Base-by-base conservation (phyloP, 2,329 filamentous ascomycete genomes). In the Grosmannia huntii region DNA sequence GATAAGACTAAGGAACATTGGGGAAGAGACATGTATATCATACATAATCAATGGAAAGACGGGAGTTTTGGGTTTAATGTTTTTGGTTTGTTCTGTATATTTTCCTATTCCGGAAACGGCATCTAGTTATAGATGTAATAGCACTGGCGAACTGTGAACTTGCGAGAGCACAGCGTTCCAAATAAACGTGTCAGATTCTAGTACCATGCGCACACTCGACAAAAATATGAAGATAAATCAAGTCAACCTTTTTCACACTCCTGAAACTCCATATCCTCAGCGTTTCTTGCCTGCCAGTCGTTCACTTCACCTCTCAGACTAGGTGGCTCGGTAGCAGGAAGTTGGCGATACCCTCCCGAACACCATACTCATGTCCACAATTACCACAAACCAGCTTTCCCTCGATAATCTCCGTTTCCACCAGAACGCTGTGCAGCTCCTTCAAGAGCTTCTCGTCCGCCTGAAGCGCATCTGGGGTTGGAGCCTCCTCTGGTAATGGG, bases 301-400 rank as follows among this genome's bases (percentile, higher is more conserved):
- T 28, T 28, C 23, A n/a, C 19, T n/a, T n/a, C 33, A 25, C 7
- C 48, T 14, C 4, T 72, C 69, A 83, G 53, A 91, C 94, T 71
- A 99, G 74, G 75, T 99, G 94, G 66, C 87, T 94, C 14, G 94
- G 94, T 65, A 99, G 74, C 68, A 99, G 74, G 68, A 99, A 99
- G 72, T 97, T 97, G 60, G 90, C 90, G 70, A 97, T 96, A 5
- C 94, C 94, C 73, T 99, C 92, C 69, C 94, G 91, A 62, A 99
- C 86, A 60, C 84, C 84, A 72, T 97, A 99, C 75, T 95, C 89
- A 69, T 97, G 92, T 53, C 88, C 89, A 69, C 94, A 99, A 71
- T 87, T 88, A 53, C 83, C 90, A 70, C 94, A 99, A 5, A 91
- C 87, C 63, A 99, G 78, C 72, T 89, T 92, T 3, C 94, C 94